Evolutionary conservation across 129 eudicot genomes (phyloP), one percentile per base, ranked within the genome.

Genomic region (Artemisia annua): DNA sequence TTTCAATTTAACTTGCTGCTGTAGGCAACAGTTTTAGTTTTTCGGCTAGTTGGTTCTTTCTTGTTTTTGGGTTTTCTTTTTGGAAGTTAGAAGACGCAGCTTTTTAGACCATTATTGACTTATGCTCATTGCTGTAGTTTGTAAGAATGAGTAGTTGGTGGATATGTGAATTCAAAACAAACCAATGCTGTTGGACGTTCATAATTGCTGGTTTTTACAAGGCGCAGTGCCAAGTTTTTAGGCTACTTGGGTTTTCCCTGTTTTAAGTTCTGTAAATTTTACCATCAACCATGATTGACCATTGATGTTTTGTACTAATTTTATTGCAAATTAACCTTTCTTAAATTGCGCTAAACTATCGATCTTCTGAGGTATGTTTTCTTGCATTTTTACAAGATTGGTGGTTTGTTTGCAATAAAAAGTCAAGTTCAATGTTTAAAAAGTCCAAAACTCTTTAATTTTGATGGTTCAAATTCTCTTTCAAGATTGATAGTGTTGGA

Each of bases 221-320:
- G 5, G 51, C 1, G 7, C 43, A 43, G 26, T 70, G 46, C 26
- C 2, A 35, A 13, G 63, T 13, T 68, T 67, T 12, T n/a, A 28
- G 75, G 20, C 15, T 30, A 68, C 50, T 76, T 60, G 50, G 51
- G 35, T 8, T 48, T 72, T 14, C 52, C 28, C 10, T 64, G 64
- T 30, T 52, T 63, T 1, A 44, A 24, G 64, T 51, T 44, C 63
- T 20, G 60, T 18, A 68, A 22, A 76, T 59, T 15, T 60, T 49
- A 6, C 63, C 52, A 14, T 68, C n/a, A 61, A 19, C 20, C 14
- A 26, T 35, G 35, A 61, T 24, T 13, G 66, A 17, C 66, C 44
- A 35, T 66, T 2, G 6, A 75, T 19, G 20, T 70, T 70, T 44
- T 63, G 17, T n/a, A 53, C 26, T 50, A 17, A 13, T 67, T 26